Conservation (phyloP, 2,329 filamentous ascomycete species). For the Alternaria sp. region DNA sequence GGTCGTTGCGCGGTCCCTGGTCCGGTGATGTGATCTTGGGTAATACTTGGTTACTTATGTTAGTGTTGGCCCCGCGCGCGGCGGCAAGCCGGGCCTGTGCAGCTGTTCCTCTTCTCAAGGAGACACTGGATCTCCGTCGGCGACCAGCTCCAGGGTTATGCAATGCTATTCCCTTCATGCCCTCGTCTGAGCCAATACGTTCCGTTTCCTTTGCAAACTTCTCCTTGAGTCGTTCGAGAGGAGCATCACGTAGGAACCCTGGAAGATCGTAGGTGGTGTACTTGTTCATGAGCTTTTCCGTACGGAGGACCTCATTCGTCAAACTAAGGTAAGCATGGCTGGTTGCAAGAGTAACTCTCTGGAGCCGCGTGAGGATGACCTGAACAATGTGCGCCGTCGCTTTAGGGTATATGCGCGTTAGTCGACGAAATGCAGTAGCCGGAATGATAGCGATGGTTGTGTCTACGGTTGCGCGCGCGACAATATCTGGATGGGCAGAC, state of each 20-base stretch:
- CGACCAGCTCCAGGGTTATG: constrained; percentile 78
- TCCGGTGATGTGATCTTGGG: constrained; percentile 38
- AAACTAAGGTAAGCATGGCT: constrained; percentile 94
- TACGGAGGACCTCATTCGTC: constrained; percentile 88
- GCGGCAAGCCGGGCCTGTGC: constrained; percentile 69
- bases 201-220: constrained; percentile 90
- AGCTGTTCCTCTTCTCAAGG: constrained; percentile 78
- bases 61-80: constrained; percentile 53
- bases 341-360: constrained; percentile 92
- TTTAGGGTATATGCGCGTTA: constrained; percentile 94
- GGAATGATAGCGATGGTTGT: constrained; percentile 99
- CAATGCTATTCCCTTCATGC: constrained; percentile 90
- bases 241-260: constrained; percentile 85
- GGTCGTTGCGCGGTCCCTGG: constrained; percentile 37
- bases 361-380: constrained; percentile 92
- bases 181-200: constrained; percentile 79
- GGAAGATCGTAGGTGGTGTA: constrained; percentile 92
- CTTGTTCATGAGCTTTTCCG: constrained; percentile 91
- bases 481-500: constrained; percentile 94
- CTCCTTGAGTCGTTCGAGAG: constrained; percentile 84
- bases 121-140: constrained; percentile 73
- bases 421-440: constrained; percentile 88
- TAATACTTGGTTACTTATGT: constrained; percentile 31
- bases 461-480: constrained; percentile 93
- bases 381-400: constrained; percentile 97